Evolutionary conservation across 2,329 filamentous ascomycete species (phyloP), one percentile per base, ranked within the genome.

Genomic region (Fusarium devonianum): DNA sequence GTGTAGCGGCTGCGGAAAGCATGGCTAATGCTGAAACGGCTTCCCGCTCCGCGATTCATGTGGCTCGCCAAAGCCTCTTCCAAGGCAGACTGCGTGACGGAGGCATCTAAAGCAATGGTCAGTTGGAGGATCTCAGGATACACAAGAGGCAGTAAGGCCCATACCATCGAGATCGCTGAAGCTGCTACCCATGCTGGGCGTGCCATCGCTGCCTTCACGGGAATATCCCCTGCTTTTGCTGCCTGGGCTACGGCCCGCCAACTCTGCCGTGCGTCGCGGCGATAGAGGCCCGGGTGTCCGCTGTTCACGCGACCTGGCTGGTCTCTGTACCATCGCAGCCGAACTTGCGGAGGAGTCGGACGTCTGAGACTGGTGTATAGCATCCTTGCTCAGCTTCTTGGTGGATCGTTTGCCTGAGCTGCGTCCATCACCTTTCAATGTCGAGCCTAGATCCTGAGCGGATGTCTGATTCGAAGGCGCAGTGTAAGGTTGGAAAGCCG

Each of bases 141-240:
- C 39, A 42, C 37, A 32, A 23, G 10, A 23, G 38, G 11, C 30
- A 34, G 49, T n/a, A 42, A 13, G 37, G 32, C 49, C 61, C 48
- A 29, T 75, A 83, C 88, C 89, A 68, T 93, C 90, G 32, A 95
- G 78, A 73, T 94, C 90, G 71, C 89, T 93, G 64, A 91, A 94
- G 63, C 89, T 92, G 69, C 89, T 93, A 1, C 89, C 88, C 85
- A 92, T 91, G 62, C 88, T 91, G 2, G 87, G 88, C 11, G 86
- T 87, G 11, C 87, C 87, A 55, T 91, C 87, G 64, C 87, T 90
- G 10, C 83, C 83, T 54, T 88, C 85, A 10, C 79, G 77, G 2
- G 80, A 81, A 34, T 75, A 71, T 0, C 75, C 77, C 61, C 79
- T 78, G 19, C 73, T 75, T 51, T 79, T 80, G 7, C 71, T 73